Conservation (phyloP, 1,284 basidiomycete species). For the Wolfiporia cocos region DNA sequence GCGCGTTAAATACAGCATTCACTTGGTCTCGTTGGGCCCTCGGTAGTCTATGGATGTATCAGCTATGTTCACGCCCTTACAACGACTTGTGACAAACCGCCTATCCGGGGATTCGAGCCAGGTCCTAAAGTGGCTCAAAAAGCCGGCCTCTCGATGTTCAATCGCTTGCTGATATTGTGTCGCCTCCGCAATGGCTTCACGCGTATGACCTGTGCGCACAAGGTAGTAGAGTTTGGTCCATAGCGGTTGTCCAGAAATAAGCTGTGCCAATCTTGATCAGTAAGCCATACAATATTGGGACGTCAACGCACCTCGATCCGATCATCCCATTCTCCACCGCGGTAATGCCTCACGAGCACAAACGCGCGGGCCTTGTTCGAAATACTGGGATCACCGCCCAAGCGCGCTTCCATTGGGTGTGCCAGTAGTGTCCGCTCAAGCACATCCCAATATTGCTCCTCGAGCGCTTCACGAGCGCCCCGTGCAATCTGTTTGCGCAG, state of each 20-base stretch:
- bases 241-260: constrained; percentile 79
- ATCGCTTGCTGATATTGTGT: constrained; percentile 70
- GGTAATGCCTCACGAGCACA: constrained; percentile 74
- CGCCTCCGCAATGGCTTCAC: constrained; percentile 80
- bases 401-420: constrained; percentile 77
- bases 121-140: constrained; percentile 79
- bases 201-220: constrained; percentile 77
- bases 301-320: constrained; percentile 66
- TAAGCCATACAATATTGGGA: too few species aligned
- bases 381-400: constrained; percentile 90
- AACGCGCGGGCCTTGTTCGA: constrained; percentile 89
- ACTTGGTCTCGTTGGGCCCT: constrained; percentile 82
- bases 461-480: constrained; percentile 71
- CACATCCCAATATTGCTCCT: constrained; percentile 83
- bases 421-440: constrained; percentile 84
- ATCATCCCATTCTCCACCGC: constrained; percentile 80
- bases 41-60: constrained; percentile 47
- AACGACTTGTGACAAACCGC: too few species aligned
- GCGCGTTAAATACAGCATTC: constrained; percentile 85
- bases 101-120: constrained; percentile 84
- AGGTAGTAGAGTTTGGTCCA: constrained; percentile 95
- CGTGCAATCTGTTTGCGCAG: constrained; percentile 67
- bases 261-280: constrained; percentile 31
- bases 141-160: constrained; percentile 77
- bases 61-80: too few species aligned